These are phyloP conservation scores for Obelidium mucronatum DNA, from an alignment of 192 early-diverging fungal species.

Conservation along the genomic window DNA sequence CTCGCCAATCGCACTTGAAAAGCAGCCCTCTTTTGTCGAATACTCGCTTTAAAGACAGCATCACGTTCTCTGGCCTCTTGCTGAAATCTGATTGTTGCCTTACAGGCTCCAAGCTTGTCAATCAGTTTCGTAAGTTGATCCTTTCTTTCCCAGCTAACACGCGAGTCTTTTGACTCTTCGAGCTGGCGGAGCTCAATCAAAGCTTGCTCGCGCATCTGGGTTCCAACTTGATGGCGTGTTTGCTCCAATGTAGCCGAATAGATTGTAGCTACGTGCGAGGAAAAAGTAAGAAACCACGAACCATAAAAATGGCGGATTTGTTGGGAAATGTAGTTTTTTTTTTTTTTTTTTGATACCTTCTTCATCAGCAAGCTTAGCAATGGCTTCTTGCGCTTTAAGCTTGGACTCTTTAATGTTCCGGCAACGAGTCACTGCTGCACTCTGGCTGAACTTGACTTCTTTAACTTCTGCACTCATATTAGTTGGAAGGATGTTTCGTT, in stretches of 20 bases:
- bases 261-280: slow-evolving; percentile 18
- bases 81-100: slow-evolving; percentile 25
- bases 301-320: not conserved
- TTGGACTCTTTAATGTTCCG: slow-evolving; percentile 30
- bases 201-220: slow-evolving; percentile 27
- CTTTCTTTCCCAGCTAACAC: slow-evolving; percentile 17
- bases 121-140: slow-evolving; percentile 30
- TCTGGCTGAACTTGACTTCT: slow-evolving; percentile 22
- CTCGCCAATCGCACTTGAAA: slow-evolving; percentile 31
- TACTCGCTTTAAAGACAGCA: slow-evolving; percentile 21
- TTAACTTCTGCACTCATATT: slow-evolving; percentile 1
- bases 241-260: slow-evolving; percentile 34
- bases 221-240: slow-evolving; percentile 19
- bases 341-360: too few species aligned
- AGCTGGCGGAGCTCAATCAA: slow-evolving; percentile 17
- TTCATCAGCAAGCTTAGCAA: slow-evolving; percentile 39
- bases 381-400: slow-evolving; percentile 31
- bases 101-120: slow-evolving; percentile 32
- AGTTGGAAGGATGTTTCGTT: too few species aligned
- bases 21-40: slow-evolving; percentile 35
- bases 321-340: not conserved
- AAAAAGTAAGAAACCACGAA: not conserved
- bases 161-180: slow-evolving; percentile 24
- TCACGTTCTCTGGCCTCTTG: slow-evolving; percentile 36
- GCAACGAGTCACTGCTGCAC: slow-evolving; percentile 27